Evolutionary conservation across 495 filamentous ascomycete genomes (phyloP).

Genomic region (Glonium stellatum): DNA sequence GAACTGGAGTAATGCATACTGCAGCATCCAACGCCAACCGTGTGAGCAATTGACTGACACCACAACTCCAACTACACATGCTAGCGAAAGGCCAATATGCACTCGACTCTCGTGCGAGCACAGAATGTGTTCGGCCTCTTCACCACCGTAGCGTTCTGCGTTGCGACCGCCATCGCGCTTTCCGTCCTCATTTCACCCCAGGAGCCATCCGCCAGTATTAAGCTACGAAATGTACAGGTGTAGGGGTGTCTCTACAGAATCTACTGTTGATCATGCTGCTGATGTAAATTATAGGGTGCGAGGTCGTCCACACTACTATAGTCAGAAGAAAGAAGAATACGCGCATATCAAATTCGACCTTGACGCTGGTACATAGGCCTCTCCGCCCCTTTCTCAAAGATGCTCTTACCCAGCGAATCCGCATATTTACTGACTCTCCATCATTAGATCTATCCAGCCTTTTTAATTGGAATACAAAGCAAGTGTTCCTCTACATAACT

Average conservation of each 20-base stretch:
- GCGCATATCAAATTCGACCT: conserved; percentile 90
- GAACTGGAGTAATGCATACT: not conserved
- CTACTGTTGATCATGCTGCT: not conserved
- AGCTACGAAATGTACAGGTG: conserved; percentile 78
- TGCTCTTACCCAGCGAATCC: conserved; percentile 11
- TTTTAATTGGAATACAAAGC: conserved; percentile 99
- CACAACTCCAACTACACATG: not conserved
- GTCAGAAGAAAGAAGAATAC: conserved; percentile 85
- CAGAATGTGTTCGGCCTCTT: conserved; percentile 98
- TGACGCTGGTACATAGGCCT: conserved; percentile 51
- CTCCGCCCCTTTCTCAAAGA: not conserved
- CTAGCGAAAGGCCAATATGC: conserved; percentile 52
- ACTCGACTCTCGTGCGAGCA: conserved; percentile 71
- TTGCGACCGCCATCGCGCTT: conserved; percentile 69
- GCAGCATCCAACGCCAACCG: not conserved
- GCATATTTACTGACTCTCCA: not conserved
- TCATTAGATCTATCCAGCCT: conserved; percentile 69
- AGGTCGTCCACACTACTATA: conserved; percentile 91
- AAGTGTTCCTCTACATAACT: conserved; percentile 90
- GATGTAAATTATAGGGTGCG: conserved; percentile 52
- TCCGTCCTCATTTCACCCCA: conserved; percentile 70
- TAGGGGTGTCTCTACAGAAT: conserved; percentile 40
- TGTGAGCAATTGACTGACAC: not conserved
- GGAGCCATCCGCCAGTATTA: conserved; percentile 55
- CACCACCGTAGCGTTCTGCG: conserved; percentile 81